Evolutionary conservation across 257 asterid species (phyloP).

Genomic region (Jacaranda copaia): DNA sequence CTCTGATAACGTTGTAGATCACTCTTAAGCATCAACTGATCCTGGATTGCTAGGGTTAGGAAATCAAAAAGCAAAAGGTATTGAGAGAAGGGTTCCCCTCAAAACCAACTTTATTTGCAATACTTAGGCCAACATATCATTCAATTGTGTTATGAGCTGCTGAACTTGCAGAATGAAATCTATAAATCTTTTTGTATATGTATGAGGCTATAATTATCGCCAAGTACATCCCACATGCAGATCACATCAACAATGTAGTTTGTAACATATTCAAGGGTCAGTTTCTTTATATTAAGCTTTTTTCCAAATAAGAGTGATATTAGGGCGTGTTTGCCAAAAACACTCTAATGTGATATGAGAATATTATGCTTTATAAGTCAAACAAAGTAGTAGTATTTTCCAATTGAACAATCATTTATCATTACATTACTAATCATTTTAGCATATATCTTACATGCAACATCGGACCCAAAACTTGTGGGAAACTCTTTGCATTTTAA

Average conservation of each 20-base stretch:
- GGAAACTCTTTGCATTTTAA: slow-evolving; percentile 95
- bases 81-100: slow-evolving; percentile 73
- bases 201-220: slow-evolving; percentile 92
- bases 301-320: slow-evolving; percentile 91
- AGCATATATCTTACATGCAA: slow-evolving; percentile 99
- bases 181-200: slow-evolving; percentile 93
- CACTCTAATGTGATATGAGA: slow-evolving; percentile 97
- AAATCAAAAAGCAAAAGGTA: slow-evolving; percentile 81
- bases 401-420: slow-evolving; percentile 98
- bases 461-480: slow-evolving; percentile 93
- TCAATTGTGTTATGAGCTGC: slow-evolving; percentile 86
- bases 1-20: too few relatives aligned
- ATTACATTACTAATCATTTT: slow-evolving; percentile 85
- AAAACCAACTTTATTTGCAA: slow-evolving; percentile 86
- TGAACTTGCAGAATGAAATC: slow-evolving; percentile 99
- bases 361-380: slow-evolving; percentile 99
- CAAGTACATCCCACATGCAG: slow-evolving; percentile 84
- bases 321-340: slow-evolving; percentile 96
- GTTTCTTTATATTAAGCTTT: slow-evolving; percentile 95
- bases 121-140: slow-evolving; percentile 94
- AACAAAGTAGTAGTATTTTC: slow-evolving; percentile 97
- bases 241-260: slow-evolving; percentile 84
- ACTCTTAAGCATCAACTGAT: slow-evolving; percentile 93
- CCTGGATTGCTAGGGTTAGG: slow-evolving; percentile 89
- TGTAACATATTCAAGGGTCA: slow-evolving; percentile 82